Evolutionary conservation across 1,284 basidiomycete genomes (phyloP), one percentile per base, ranked within the genome.

Genomic region (Anthracocystis walkeri): DNA sequence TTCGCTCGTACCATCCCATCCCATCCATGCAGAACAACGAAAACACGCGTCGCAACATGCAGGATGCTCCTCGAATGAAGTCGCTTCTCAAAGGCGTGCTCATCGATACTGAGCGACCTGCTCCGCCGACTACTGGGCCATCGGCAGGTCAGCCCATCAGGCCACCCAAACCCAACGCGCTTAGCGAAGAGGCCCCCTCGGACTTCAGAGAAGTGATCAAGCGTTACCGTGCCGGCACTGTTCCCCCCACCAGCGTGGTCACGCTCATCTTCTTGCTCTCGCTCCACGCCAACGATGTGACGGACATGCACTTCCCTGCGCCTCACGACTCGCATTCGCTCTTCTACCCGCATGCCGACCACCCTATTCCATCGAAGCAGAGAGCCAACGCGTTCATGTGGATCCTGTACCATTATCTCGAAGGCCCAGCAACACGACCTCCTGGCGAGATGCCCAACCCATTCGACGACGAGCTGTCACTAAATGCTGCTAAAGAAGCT

Each of bases 31-130:
- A 93, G 81, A 89, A 90, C 76, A 84, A 86, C 52, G 85, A 86
- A 29, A 84, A 83, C 53, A 91, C 91, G 6, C 88, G 89, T 61
- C 90, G 90, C 18, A 92, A 92, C 83, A 88, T 93, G 68, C 92
- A 93, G 80, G 92, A 93, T 83, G 91, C 92, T 6, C 92, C 92
- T 23, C 88, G 92, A 57, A 91, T 94, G 85, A 92, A 92, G 86
- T 90, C 90, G 60, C 89, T 90, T 65, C 86, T 92, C 74, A 90
- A 95, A 84, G 92, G 92, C 40, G 91, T 92, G 40, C 87, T 91
- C 40, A 88, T 94, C 49, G 89, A 91, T 29, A 89, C 89, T 67
- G 94, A 96, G 83, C 87, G 75, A 20, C 79, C 82, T 21, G 77
- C 75, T 18, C 65, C 75, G 18, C 71, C 80, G 0, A 82, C 81